Conservation (phyloP, 2,329 filamentous ascomycete species). For the Dryadomyces quercus-mongolicae region DNA sequence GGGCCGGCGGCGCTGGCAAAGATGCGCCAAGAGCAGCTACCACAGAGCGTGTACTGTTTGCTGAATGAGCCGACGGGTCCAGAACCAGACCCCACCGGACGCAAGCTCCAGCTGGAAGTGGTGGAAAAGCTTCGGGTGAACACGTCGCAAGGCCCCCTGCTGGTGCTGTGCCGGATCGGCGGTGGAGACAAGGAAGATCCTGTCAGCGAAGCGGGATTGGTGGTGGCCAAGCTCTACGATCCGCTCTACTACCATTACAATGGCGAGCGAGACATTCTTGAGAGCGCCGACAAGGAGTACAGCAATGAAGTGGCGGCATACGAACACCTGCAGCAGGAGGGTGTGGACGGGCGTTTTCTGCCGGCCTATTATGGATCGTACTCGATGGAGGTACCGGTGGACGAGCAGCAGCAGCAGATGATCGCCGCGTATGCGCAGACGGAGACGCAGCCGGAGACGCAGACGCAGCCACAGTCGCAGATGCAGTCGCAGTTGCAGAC, state of each 20-base stretch:
- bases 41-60: conserved; percentile 11
- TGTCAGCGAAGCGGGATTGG: neutral
- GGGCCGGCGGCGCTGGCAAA: conserved; percentile 1
- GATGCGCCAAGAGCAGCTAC: conserved; percentile 9
- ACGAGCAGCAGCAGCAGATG: neutral
- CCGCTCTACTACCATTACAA: conserved; percentile 11
- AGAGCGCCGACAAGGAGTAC: conserved; percentile 12
- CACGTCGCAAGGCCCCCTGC: conserved; percentile 2
- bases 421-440: neutral
- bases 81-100: neutral
- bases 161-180: conserved; percentile 8
- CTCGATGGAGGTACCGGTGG: conserved; percentile 6
- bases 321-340: conserved; percentile 5
- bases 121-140: conserved; percentile 5
- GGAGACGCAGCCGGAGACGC: no score
- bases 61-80: conserved; percentile 7
- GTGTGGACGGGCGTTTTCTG: conserved; percentile 9
- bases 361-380: conserved; percentile 9
- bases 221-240: conserved; percentile 12
- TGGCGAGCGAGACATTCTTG: conserved; percentile 9
- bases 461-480: no score
- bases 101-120: conserved; percentile 2
- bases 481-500: neutral
- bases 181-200: neutral
- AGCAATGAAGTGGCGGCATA: conserved; percentile 10